Base-by-base conservation (phyloP, 176 grass and related monocot genomes). In the Bothriochloa decipiens region DNA sequence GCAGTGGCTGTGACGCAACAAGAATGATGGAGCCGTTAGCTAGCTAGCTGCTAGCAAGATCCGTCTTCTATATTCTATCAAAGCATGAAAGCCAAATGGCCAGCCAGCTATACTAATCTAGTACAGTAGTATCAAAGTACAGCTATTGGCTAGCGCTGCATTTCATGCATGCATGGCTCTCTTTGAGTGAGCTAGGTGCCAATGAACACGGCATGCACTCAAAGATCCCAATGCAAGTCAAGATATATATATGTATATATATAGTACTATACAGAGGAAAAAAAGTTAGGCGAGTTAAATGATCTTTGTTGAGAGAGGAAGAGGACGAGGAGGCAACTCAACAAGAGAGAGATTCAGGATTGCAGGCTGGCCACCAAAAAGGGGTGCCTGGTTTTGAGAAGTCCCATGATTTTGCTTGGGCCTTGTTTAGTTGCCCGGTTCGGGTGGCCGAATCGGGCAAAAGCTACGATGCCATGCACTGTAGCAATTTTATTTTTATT, bases 381-480 rank as follows among this genome's bases (percentile, higher is more conserved):
- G 32, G 47, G 90, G 78, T 87, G 83, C 65, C 64, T 49, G 79
- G 78, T 58, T 85, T 89, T 90, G 84, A 88, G 88, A 91, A 94
- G 84, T 88, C 84, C 90, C 82, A 97, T 94, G 86, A 94, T 89
- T 87, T 92, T 94, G 95, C 86, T 91, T 53, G n/a, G n/a, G n/a
- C n/a, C n/a, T n/a, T n/a, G n/a, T n/a, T n/a, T n/a, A n/a, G n/a
- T n/a, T n/a, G n/a, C n/a, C n/a, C n/a, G n/a, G n/a, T n/a, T n/a
- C n/a, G n/a, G n/a, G n/a, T n/a, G n/a, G n/a, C n/a, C n/a, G n/a
- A n/a, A n/a, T n/a, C n/a, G n/a, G n/a, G n/a, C n/a, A n/a, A n/a
- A n/a, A n/a, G n/a, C n/a, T n/a, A n/a, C n/a, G n/a, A n/a, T n/a
- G n/a, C n/a, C n/a, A n/a, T n/a, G n/a, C n/a, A n/a, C n/a, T n/a